Percentiles rank a stretch among this genome's conserved stretches.
These are phyloP conservation scores for Kodamaea hsintzibuensis DNA, from an alignment of 805 yeast species.

Conservation along the genomic window DNA sequence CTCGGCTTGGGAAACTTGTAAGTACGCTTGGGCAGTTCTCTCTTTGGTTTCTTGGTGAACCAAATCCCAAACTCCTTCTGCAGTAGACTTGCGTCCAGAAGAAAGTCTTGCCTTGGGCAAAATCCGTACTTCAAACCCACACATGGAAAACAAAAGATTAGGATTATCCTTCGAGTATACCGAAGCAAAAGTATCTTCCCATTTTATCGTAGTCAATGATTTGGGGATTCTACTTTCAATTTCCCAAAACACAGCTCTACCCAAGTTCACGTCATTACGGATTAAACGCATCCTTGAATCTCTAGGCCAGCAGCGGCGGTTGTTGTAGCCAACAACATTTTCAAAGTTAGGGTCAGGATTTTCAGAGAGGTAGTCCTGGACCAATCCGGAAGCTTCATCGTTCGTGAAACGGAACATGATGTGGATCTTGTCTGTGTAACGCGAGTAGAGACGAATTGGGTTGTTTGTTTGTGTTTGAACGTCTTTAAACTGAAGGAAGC, in stretches of 20 bases:
- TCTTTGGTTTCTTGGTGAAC: constrained; percentile 70
- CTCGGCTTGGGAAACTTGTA: constrained; percentile 81
- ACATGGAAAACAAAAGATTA: constrained; percentile 82
- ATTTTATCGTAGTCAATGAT: constrained; percentile 67
- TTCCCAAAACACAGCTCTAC: constrained; percentile 93
- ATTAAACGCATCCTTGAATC: constrained; percentile 88
- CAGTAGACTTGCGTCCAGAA: constrained; percentile 39
- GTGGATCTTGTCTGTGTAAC: constrained; percentile 82
- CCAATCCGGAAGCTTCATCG: constrained; percentile 72
- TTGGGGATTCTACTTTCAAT: constrained; percentile 75
- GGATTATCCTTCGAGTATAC: constrained; percentile 92
- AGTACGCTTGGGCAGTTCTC: constrained; percentile 82
- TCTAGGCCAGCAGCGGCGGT: constrained; percentile 91
- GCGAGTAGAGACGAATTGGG: constrained; percentile 78
- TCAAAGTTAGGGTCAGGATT: constrained; percentile 94
- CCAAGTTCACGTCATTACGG: constrained; percentile 89
- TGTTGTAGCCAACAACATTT: constrained; percentile 80
- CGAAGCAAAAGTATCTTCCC: constrained; percentile 82
- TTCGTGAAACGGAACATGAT: constrained; percentile 74
- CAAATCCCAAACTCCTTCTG: constrained; percentile 92
- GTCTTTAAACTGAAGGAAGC: constrained; percentile 71
- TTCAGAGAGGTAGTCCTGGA: constrained; percentile 74
- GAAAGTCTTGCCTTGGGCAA: constrained; percentile 71
- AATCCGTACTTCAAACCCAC: constrained; percentile 92
- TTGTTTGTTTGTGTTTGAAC: constrained; percentile 58